phyloP scores from a whole-genome alignment of 2,329 filamentous ascomycete genomes.

The Conoideocrella luteorostrata region DNA sequence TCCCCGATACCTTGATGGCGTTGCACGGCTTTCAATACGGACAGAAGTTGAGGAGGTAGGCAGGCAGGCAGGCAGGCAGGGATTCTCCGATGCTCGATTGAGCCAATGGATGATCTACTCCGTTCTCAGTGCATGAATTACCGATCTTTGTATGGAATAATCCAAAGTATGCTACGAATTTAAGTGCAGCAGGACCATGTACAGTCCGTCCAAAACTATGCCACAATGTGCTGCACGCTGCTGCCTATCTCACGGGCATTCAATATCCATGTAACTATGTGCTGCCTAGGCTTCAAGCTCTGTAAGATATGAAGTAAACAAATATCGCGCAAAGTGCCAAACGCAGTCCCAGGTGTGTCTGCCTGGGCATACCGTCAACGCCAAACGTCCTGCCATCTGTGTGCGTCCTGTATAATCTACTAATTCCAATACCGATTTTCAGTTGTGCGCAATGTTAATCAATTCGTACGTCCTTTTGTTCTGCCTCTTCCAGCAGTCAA shows the following conservation, averaged over 20 bases:
- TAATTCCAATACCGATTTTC: background rate
- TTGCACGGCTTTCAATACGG: background rate
- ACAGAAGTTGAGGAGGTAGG: no score
- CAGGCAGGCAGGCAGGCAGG: background rate
- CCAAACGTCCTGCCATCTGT: constrained; percentile 1
- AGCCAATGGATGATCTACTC: no score
- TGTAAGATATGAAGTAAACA: no score
- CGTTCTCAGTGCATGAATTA: no score
- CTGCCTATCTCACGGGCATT: background rate
- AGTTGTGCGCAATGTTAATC: background rate
- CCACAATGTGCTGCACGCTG: no score
- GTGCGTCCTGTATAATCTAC: background rate
- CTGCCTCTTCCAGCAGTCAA: background rate
- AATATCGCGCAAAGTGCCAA: background rate
- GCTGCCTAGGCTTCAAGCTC: no score
- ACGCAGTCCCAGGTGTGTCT: background rate
- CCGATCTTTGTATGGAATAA: no score
- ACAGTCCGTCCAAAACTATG: no score
- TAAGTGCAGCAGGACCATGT: no score
- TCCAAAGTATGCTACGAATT: no score
- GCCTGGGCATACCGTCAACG: no score
- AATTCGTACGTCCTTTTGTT: constrained; percentile 7
- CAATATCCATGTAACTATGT: no score
- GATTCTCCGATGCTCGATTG: background rate
- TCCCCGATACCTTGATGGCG: background rate